Evolutionary conservation across 2,329 filamentous ascomycete genomes (phyloP).

Genomic region (Davidsoniella eucalypti): DNA sequence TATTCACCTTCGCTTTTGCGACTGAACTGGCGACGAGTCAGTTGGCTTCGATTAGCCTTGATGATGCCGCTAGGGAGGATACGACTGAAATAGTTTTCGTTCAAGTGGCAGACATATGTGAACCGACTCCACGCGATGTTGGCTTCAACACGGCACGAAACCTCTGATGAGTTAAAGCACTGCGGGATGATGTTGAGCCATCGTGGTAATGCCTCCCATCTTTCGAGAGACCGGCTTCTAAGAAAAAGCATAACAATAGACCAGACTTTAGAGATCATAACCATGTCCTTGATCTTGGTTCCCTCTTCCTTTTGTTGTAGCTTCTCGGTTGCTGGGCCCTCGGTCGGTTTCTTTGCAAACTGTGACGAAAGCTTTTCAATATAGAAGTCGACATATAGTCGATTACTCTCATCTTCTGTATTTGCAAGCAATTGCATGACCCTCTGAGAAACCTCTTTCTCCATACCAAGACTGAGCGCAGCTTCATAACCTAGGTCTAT

Average conservation of each 20-base stretch:
- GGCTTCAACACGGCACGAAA: constrained; percentile 54
- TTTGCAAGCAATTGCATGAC: constrained; percentile 40
- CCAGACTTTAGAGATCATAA: constrained; percentile 76
- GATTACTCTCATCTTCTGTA: constrained; percentile 27
- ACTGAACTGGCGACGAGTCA: constrained; percentile 7
- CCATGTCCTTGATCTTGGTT: constrained; percentile 14
- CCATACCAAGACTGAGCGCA: constrained; percentile 50
- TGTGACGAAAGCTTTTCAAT: constrained; percentile 50
- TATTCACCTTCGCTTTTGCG: constrained; percentile 40
- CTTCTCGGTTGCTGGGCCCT: neutral
- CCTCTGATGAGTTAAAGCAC: constrained; percentile 69
- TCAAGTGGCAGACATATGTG: constrained; percentile 54
- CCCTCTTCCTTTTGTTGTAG: neutral
- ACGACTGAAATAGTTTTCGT: constrained; percentile 40
- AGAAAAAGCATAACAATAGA: constrained; percentile 65
- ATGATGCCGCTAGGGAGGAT: constrained; percentile 22
- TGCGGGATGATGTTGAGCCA: constrained; percentile 69
- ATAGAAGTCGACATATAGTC: constrained; percentile 54
- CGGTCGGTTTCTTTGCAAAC: constrained; percentile 38
- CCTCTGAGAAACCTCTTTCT: constrained; percentile 48
- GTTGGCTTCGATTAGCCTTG: constrained; percentile 8
- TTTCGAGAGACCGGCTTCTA: constrained; percentile 40
- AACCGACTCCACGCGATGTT: constrained; percentile 78
- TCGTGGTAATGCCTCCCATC: constrained; percentile 55
- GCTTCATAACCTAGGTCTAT: constrained; percentile 59